phyloP scores from a whole-genome alignment of 1,284 basidiomycete genomes.

The Athelia sp. region DNA sequence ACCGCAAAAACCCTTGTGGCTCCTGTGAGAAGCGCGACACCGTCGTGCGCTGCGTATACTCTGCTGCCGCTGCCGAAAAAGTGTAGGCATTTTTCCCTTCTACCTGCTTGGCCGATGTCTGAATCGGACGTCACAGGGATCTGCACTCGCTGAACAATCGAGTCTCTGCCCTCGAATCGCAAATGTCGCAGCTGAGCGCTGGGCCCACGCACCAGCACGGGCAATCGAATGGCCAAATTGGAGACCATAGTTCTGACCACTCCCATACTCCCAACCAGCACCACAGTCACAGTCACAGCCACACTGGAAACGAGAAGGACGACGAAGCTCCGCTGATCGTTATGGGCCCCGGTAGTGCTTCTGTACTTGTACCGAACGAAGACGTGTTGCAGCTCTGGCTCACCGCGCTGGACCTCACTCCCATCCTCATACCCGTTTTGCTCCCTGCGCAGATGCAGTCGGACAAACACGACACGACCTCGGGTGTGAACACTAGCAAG shows the following conservation, averaged over 20 bases:
- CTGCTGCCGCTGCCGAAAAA: neutral
- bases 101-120: neutral
- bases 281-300: neutral
- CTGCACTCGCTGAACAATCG: constrained; percentile 1
- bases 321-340: neutral
- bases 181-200: neutral
- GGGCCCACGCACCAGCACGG: neutral
- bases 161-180: neutral
- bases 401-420: neutral
- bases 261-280: neutral
- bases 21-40: neutral
- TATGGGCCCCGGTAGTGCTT: neutral
- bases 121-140: neutral
- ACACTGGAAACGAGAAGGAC: neutral
- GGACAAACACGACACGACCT: too few relatives aligned
- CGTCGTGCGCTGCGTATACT: neutral
- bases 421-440: too few relatives aligned
- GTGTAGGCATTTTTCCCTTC: neutral
- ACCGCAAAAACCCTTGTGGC: neutral
- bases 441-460: too few relatives aligned
- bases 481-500: neutral
- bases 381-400: neutral
- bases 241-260: neutral
- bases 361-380: neutral
- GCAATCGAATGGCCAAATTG: neutral